Evolutionary conservation across 371 early-diverging fungal genomes (phyloP), one percentile per base, ranked within the genome.

Genomic region (Apophysomyces elegans): DNA sequence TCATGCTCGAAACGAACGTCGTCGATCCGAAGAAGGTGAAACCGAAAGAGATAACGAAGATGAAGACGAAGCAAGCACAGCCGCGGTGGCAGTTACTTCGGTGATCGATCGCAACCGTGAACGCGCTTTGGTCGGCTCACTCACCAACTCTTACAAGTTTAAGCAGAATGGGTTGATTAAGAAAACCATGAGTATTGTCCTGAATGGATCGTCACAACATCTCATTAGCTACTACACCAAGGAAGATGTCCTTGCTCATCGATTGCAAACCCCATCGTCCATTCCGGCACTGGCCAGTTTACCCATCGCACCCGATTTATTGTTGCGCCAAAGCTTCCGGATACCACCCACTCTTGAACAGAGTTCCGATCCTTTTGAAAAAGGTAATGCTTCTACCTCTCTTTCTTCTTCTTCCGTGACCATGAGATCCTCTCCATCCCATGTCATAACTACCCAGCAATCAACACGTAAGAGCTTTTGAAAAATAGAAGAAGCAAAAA

Each of bases 181-280:
- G 70, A 93, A 93, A 76, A 89, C 95, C 4, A 84, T 95, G 75
- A 93, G 93, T 16, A 85, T 93, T 46, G 86, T 89, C 57, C 77
- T 87, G 43, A 88, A 93, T 69, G 91, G 91, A 39, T 81, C 84
- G 37, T 83, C 85, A 56, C 90, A 92, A 66, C 95, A 94, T 62
- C 74, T 95, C 64, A 91, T 95, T 44, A 93, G 91, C 66, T 95
- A 95, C 69, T 94, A 93, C 72, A 85, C 86, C 44, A 88, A 89
- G 68, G 88, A 90, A 14, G 91, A 93, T 66, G 88, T 92, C 0
- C 66, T 86, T 7, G 72, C 73, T 4, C 66, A 79, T n/a, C 79
- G 69, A 21, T 70, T 88, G 14, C 75, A 74, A 4, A 85, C 84
- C 1, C 89, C 89, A 7, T 79, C 84, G 1, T 73, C 78, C 7